These are phyloP conservation scores for Pterocarpus macrocarpus DNA, from an alignment of 306 rosid species.

Conservation along the genomic window DNA sequence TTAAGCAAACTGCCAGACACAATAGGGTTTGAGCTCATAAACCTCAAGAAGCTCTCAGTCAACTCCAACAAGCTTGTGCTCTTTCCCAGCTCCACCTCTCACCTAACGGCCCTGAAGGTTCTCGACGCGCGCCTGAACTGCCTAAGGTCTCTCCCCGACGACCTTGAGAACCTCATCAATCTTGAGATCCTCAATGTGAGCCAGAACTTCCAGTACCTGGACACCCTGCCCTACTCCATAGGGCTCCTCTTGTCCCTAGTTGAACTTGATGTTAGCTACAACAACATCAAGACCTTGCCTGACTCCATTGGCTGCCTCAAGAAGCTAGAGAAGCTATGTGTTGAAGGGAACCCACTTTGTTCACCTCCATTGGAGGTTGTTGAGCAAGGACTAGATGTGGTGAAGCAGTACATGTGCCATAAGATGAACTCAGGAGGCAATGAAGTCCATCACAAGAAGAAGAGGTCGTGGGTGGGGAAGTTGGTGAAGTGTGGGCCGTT, in stretches of 20 bases:
- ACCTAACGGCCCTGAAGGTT: slow-evolving; percentile 64
- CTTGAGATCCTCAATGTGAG: slow-evolving; percentile 84
- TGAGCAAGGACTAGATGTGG: slow-evolving; percentile 70
- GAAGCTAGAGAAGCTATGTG: slow-evolving; percentile 66
- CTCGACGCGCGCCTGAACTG: slow-evolving; percentile 87
- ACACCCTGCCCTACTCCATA: slow-evolving; percentile 73
- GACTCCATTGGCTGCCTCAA: slow-evolving; percentile 85
- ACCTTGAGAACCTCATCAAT: slow-evolving; percentile 85
- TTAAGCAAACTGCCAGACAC: slow-evolving; percentile 74
- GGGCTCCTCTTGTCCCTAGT: slow-evolving; percentile 82
- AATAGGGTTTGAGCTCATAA: slow-evolving; percentile 77
- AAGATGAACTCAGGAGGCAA: slow-evolving; percentile 60
- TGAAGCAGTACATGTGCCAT: slow-evolving; percentile 70
- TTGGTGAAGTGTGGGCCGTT: slow-evolving; percentile 72
- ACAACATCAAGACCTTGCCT: slow-evolving; percentile 65
- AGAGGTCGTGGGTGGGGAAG: slow-evolving; percentile 74
- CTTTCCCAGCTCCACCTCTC: slow-evolving; percentile 76
- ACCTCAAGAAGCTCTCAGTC: slow-evolving; percentile 75
- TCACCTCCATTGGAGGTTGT: slow-evolving; percentile 79
- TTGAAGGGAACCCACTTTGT: slow-evolving; percentile 82
- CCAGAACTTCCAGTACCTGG: slow-evolving; percentile 87
- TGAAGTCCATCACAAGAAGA: slow-evolving; percentile 48
- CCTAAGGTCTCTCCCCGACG: slow-evolving; percentile 70
- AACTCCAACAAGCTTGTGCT: slow-evolving; percentile 80
- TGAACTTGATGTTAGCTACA: slow-evolving; percentile 90